Conservation (phyloP, 495 filamentous ascomycete species). For the Podospora appendiculata region DNA sequence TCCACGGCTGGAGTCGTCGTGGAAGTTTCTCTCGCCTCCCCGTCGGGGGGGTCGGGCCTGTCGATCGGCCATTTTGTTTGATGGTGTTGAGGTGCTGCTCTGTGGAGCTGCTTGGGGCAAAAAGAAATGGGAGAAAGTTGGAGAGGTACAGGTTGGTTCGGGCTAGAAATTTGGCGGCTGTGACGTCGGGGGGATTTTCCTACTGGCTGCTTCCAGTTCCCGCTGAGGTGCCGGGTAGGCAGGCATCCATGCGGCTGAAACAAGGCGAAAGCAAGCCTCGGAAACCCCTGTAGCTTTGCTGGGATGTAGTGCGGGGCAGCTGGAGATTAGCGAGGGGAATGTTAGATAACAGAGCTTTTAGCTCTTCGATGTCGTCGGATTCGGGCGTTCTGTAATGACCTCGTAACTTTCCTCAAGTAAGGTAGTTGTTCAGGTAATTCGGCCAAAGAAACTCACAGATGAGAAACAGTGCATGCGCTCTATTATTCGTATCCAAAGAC, state of each 20-base stretch:
- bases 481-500: too few species aligned
- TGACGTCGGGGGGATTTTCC: slow-evolving; percentile 15
- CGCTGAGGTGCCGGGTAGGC: not conserved
- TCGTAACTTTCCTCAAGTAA: too few species aligned
- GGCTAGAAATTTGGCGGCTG: not conserved
- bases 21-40: slow-evolving; percentile 13
- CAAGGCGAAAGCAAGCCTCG: not conserved
- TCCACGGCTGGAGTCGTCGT: slow-evolving; percentile 14
- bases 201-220: not conserved
- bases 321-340: not conserved
- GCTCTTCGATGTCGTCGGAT: too few species aligned
- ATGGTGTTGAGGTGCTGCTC: not conserved
- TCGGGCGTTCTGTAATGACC: too few species aligned
- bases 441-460: too few species aligned
- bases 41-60: slow-evolving; percentile 15
- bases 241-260: slow-evolving; percentile 1
- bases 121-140: not conserved
- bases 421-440: too few species aligned
- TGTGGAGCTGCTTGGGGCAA: not conserved
- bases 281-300: not conserved
- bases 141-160: not conserved
- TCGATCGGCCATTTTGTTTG: slow-evolving; percentile 19
- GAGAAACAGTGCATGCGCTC: too few species aligned
- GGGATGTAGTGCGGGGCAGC: not conserved
- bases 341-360: too few species aligned